Evolutionary conservation across 2,329 filamentous ascomycete genomes (phyloP).

Genomic region (Trichocomaceae sp.): DNA sequence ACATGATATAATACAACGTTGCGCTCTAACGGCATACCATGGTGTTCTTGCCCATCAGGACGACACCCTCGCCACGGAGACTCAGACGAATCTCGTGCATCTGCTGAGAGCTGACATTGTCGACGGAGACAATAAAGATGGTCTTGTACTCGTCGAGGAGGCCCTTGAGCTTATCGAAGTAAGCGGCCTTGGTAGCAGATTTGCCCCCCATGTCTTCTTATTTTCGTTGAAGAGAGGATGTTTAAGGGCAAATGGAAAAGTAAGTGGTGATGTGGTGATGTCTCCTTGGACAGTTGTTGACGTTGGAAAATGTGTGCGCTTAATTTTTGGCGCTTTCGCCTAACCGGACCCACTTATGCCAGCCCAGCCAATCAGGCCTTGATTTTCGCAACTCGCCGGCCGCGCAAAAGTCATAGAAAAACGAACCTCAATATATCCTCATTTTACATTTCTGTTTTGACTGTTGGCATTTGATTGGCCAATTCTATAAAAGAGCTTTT

Average conservation of each 20-base stretch:
- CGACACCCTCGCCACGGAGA: slow-evolving; percentile 85
- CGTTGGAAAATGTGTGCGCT: slow-evolving; percentile 18
- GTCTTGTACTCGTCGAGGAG: slow-evolving; percentile 94
- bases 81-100: slow-evolving; percentile 99
- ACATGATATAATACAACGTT: not conserved
- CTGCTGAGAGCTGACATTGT: slow-evolving; percentile 99
- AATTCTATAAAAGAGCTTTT: not conserved
- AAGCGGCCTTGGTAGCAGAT: slow-evolving; percentile 83
- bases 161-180: slow-evolving; percentile 99
- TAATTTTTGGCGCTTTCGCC: slow-evolving; percentile 31
- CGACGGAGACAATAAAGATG: slow-evolving; percentile 93
- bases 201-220: slow-evolving; percentile 99
- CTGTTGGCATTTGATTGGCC: not conserved
- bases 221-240: slow-evolving; percentile 84
- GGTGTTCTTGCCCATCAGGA: slow-evolving; percentile 99
- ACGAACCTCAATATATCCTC: not conserved
- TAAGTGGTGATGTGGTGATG: slow-evolving; percentile 16
- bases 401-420: slow-evolving; percentile 9
- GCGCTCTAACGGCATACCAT: slow-evolving; percentile 67
- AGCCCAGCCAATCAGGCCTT: slow-evolving; percentile 6
- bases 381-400: not conserved
- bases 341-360: slow-evolving; percentile 24
- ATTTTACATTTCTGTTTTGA: not conserved
- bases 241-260: slow-evolving; percentile 83
- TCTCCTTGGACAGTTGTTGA: slow-evolving; percentile 22